These are phyloP conservation scores for Leishmania amazonensis DNA, from an alignment of 208 protist genomes.

Conservation along the genomic window DNA sequence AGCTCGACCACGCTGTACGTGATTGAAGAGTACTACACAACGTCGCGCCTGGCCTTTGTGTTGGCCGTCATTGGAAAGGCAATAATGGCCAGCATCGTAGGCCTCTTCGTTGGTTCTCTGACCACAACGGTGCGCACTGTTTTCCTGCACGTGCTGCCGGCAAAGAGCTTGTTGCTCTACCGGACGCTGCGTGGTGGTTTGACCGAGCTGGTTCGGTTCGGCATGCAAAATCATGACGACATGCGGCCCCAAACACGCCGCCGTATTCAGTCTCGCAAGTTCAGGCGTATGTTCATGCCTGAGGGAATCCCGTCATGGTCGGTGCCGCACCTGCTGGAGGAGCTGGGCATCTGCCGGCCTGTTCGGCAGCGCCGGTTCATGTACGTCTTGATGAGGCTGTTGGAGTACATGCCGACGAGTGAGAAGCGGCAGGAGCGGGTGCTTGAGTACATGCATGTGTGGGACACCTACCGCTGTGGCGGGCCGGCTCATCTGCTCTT, in stretches of 20 bases:
- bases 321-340: conserved; percentile 78
- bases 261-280: conserved; percentile 60
- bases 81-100: conserved; percentile 41
- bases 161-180: conserved; percentile 57
- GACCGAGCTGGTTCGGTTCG: conserved; percentile 44
- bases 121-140: conserved; percentile 59
- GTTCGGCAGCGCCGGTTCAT: conserved; percentile 69
- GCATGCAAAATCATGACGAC: conserved; percentile 61
- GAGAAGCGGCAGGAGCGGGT: conserved; percentile 53
- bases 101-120: conserved; percentile 51
- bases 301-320: conserved; percentile 73
- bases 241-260: conserved; percentile 70
- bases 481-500: conserved; percentile 61
- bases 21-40: conserved; percentile 27
- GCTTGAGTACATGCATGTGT: conserved; percentile 66
- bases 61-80: conserved; percentile 58
- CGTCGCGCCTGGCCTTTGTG: conserved; percentile 45
- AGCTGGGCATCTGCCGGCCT: conserved; percentile 69
- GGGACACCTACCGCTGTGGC: conserved; percentile 60
- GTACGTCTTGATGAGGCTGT: conserved; percentile 63
- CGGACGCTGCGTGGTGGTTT: conserved; percentile 58
- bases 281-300: conserved; percentile 52
- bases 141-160: conserved; percentile 48
- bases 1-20: conserved; percentile 7
- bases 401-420: conserved; percentile 66